Evolutionary conservation across 2,329 filamentous ascomycete genomes (phyloP), one percentile per base, ranked within the genome.

Genomic region (Plectosphaerella sp.): DNA sequence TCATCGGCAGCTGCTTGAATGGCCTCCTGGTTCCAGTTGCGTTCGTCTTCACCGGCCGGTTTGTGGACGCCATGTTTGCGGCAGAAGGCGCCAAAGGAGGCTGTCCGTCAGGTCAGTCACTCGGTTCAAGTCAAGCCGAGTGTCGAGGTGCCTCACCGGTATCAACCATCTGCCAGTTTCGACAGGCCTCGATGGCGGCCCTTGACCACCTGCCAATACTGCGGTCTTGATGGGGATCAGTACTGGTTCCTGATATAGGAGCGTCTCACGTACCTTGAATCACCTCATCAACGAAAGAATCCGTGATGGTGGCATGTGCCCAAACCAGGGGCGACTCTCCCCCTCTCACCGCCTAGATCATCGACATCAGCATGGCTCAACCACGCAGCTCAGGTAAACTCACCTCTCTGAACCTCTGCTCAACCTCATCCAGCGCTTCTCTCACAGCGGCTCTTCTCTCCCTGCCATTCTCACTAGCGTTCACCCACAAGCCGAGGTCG

Each of bases 11-110:
- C 74, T 2, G 37, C 37, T 1, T 51, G 28, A 3, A 74, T 73
- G 1, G 68, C 69, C 58, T 77, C 72, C 47, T 69, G 60, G 48
- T 79, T 79, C 75, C 75, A 78, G 51, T 71, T 68, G n/a, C 55
- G 67, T 1, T 35, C 41, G 0, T 66, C 66, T 22, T 22, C 22
- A 0, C 43, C 37, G 0, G 4, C 0, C 0, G 72, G 74, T 3
- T 0, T 49, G 48, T 77, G 54, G 8, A 62, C 55, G 1, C 75
- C 75, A 48, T 64, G 72, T 0, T 76, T 62, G 14, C 66, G 61
- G 48, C 72, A 76, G 52, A 76, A 78, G 0, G 74, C 72, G 16
- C 64, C 52, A 48, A 74, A 77, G 1, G 66, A 58, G 5, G 20
- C 63, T 71, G 42, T 48, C 36, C 14, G 5, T 36, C 3, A 20